phyloP scores from a whole-genome alignment of 257 asterid genomes.

The Capsicum baccatum region DNA sequence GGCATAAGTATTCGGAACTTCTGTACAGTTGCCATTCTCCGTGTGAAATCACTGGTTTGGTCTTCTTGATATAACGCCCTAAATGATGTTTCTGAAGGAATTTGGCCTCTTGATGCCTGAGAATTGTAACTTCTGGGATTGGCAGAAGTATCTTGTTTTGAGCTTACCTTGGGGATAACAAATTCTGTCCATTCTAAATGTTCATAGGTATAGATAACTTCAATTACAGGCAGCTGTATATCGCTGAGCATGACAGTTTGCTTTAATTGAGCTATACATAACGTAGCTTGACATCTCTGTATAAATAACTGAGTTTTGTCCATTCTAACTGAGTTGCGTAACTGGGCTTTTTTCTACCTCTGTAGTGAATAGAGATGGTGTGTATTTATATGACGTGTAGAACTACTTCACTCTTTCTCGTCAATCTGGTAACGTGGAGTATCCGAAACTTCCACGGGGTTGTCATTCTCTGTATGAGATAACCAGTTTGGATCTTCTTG shows the following conservation, averaged over 20 bases:
- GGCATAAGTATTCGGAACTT: background rate
- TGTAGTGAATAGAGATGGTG: background rate
- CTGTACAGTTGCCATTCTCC: background rate
- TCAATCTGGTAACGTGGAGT: background rate
- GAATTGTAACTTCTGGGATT: background rate
- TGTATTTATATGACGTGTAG: background rate
- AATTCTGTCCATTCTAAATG: no score
- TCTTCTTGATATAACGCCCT: background rate
- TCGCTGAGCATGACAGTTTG: background rate
- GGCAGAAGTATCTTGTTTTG: background rate
- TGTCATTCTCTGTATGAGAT: background rate
- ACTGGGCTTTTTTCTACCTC: background rate
- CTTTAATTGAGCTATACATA: no score
- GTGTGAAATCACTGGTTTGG: background rate
- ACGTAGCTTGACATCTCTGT: background rate
- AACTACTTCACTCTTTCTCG: background rate
- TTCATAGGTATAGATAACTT: no score
- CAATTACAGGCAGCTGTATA: background rate
- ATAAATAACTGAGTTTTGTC: background rate
- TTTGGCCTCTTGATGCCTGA: background rate
- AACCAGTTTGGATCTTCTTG: background rate
- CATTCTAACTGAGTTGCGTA: background rate
- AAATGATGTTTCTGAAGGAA: background rate
- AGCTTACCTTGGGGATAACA: background rate
- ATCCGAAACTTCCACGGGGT: background rate